Evolutionary conservation across 2,329 filamentous ascomycete species (phyloP), one percentile per base, ranked within the genome.

Genomic region (Bimuria novae-zelandiae): DNA sequence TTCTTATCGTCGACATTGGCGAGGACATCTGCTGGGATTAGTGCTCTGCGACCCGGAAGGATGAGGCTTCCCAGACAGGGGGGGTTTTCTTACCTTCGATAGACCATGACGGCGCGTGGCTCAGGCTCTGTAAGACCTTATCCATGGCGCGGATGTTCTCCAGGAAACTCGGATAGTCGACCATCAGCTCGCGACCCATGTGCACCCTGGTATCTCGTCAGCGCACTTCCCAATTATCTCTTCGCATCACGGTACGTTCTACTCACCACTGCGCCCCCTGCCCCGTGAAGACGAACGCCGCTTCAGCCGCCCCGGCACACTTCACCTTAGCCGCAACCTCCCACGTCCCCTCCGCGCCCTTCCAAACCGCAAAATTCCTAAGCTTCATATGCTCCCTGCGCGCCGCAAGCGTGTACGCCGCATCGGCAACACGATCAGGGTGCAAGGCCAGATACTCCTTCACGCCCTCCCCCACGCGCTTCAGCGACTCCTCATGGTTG

Each of bases 191-290:
- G 17, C 22, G 4, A 6, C 39, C 39, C 39, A 41, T 41, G 6
- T 27, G 17, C 6, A 40, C 36, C 35, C 35, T 37, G 10, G 10
- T 4, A 11, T 4, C 4, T 37, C 7, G 19, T 33, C 30, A 37
- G 35, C 10, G 10, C 16, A 4, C 4, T 16, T 7, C 10, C 4
- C 17, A 4, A 21, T 12, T 3, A n/a, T 33, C 4, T 33, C 11
- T 12, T 3, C 30, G 17, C n/a, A 16, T 19, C n/a, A 37, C 19
- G 35, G n/a, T n/a, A n/a, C n/a, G n/a, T 17, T 17, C 4, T 3
- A 16, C 36, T 39, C 7, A 27, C 73, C 74, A 78, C 29, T 78
- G 76, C 0, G 75, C 75, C 16, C 77, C 76, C 46, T 78, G 77
- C 2, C 77, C 76, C 0, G 72, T 76, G 56, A 77, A 77, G 0